Conservation (phyloP, 2,329 filamentous ascomycete genomes). For the Pseudogymnoascus verrucosus region DNA sequence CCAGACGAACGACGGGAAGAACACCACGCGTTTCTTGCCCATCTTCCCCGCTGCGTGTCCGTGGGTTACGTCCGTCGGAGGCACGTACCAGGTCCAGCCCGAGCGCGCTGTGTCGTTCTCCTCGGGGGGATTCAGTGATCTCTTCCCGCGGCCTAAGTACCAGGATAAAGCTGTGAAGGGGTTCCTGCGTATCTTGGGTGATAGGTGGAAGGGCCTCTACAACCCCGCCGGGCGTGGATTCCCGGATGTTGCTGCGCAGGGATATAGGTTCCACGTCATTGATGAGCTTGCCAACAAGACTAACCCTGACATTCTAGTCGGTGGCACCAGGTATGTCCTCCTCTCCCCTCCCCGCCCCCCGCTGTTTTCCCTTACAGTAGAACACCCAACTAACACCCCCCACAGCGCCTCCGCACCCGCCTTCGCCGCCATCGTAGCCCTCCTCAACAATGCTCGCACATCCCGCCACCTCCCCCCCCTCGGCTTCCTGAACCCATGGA, state of each 20-base stretch:
- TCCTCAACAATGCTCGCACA: conserved; percentile 55
- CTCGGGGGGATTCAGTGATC: conserved; percentile 43
- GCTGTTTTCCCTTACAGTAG: too few species aligned
- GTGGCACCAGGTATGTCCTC: conserved; percentile 18
- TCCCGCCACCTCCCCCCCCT: conserved; percentile 36
- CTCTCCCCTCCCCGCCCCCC: neutral
- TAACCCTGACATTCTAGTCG: conserved; percentile 12
- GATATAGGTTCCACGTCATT: conserved; percentile 42
- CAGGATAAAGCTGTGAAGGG: conserved; percentile 36
- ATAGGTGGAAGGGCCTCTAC: conserved; percentile 39
- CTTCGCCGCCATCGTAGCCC: conserved; percentile 48
- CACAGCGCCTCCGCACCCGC: conserved; percentile 48
- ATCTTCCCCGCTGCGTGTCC: conserved; percentile 61
- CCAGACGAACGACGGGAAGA: conserved; percentile 49
- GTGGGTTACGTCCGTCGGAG: conserved; percentile 60
- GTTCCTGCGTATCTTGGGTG: conserved; percentile 36
- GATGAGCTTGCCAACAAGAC: conserved; percentile 1
- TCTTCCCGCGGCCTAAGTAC: conserved; percentile 39
- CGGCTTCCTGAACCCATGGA: conserved; percentile 54
- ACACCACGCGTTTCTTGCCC: conserved; percentile 47
- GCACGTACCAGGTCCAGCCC: conserved; percentile 41
- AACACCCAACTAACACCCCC: conserved; percentile 21
- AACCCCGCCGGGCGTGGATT: conserved; percentile 43
- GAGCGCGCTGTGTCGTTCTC: conserved; percentile 40
- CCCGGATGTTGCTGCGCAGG: conserved; percentile 48